These are phyloP conservation scores for Fistulinella prunicolor DNA, from an alignment of 768 basidiomycete species.

Conservation along the genomic window DNA sequence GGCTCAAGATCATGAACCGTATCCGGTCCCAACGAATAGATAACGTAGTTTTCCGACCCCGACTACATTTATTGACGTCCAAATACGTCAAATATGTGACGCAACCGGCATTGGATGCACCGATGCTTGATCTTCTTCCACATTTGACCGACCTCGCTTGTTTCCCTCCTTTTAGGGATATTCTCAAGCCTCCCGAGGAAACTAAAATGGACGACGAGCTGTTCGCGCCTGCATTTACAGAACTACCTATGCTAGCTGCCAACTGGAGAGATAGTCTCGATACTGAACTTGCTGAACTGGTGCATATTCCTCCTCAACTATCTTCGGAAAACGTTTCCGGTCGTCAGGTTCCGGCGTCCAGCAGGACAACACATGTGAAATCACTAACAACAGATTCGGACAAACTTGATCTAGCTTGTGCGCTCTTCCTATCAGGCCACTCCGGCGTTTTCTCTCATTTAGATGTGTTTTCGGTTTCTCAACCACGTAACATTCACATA, in stretches of 20 bases:
- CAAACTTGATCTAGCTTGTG: slow-evolving; percentile 7
- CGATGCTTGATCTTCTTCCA: not conserved
- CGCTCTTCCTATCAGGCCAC: not conserved
- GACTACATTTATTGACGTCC: not conserved
- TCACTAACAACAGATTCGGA: too few species aligned
- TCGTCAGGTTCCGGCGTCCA: not conserved
- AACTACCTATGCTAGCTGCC: not conserved
- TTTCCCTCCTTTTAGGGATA: not conserved
- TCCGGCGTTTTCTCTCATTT: not conserved
- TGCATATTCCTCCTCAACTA: not conserved
- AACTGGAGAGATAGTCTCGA: not conserved
- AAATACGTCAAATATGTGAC: not conserved
- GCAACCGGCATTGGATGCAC: not conserved
- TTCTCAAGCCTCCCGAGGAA: not conserved
- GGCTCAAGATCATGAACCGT: not conserved
- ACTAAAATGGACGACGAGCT: not conserved
- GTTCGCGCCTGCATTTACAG: not conserved
- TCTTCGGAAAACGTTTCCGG: not conserved
- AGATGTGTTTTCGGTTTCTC: not conserved
- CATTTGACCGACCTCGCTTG: not conserved
- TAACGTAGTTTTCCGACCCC: not conserved
- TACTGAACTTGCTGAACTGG: not conserved
- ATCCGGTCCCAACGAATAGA: not conserved
- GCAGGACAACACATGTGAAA: not conserved
- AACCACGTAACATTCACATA: too few species aligned